A percentile compares a stretch with the other conserved stretches of the same genome.
Evolutionary conservation across 805 yeast genomes (phyloP).

Genomic region (Yarrowia sp.): DNA sequence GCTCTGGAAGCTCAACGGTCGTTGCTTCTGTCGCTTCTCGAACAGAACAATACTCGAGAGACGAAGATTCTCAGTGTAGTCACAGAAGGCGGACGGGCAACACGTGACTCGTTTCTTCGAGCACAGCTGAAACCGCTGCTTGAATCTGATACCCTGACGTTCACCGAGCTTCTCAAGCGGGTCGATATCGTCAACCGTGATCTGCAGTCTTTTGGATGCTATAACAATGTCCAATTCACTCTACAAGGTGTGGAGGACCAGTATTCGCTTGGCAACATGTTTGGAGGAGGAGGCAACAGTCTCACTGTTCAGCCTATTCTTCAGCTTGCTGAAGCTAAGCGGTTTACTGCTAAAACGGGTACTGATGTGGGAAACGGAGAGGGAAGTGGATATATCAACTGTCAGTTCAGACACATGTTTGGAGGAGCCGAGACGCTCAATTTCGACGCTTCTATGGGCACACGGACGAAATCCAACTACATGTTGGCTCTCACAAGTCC

Average conservation of each 20-base stretch:
- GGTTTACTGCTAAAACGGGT: slow-evolving; percentile 86
- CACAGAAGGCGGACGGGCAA: slow-evolving; percentile 24
- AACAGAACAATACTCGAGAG: slow-evolving; percentile 27
- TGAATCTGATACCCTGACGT: slow-evolving; percentile 17
- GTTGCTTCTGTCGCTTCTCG: slow-evolving; percentile 9
- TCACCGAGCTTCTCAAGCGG: slow-evolving; percentile 7
- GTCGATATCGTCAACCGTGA: slow-evolving; percentile 2
- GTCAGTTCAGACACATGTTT: slow-evolving; percentile 66
- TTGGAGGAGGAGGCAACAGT: slow-evolving; percentile 5
- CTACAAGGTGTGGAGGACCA: slow-evolving; percentile 4
- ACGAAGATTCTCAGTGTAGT: slow-evolving; percentile 3
- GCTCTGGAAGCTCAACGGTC: slow-evolving; percentile 16
- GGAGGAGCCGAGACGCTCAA: slow-evolving; percentile 73
- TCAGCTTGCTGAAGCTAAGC: slow-evolving; percentile 53
- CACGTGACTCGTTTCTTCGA: slow-evolving; percentile 26
- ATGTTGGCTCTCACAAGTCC: slow-evolving; percentile 62
- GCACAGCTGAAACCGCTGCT: slow-evolving; percentile 28
- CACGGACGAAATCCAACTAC: slow-evolving; percentile 64
- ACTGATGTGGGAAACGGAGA: slow-evolving; percentile 96
- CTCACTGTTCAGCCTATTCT: slow-evolving; percentile 15
- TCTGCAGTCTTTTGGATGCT: slow-evolving; percentile 28
- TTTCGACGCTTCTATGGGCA: slow-evolving; percentile 65
- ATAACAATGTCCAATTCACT: slow-evolving; percentile 4
- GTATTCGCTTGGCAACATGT: slow-evolving; percentile 3
- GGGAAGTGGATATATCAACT: slow-evolving; percentile 89